Evolutionary conservation across 2,329 filamentous ascomycete genomes (phyloP).

Genomic region (Arthrobotrys entomopaga): DNA sequence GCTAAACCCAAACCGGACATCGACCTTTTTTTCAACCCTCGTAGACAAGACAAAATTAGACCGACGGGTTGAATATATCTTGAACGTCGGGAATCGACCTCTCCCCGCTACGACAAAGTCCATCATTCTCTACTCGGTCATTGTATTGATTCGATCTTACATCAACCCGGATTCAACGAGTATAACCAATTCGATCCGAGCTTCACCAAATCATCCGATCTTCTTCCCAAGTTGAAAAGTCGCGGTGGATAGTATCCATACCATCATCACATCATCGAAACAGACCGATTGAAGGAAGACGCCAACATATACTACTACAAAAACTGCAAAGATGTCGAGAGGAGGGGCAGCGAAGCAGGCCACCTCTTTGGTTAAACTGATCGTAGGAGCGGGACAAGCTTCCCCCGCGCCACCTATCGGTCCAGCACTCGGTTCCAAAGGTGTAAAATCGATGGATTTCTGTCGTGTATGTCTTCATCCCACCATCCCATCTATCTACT

Average conservation of each 20-base stretch:
- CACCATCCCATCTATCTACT: constrained; percentile 8
- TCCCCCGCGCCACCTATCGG: constrained; percentile 95
- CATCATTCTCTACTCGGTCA: too few relatives aligned
- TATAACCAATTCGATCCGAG: too few relatives aligned
- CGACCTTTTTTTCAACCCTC: too few relatives aligned
- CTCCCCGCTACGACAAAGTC: too few relatives aligned
- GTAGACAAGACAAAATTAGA: too few relatives aligned
- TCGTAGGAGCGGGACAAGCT: constrained; percentile 94
- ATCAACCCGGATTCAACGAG: too few relatives aligned
- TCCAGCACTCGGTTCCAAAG: constrained; percentile 94
- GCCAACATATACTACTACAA: too few relatives aligned
- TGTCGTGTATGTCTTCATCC: constrained; percentile 77
- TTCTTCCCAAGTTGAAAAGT: neutral
- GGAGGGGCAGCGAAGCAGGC: constrained; percentile 62
- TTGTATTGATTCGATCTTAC: too few relatives aligned
- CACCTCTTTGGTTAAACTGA: constrained; percentile 91
- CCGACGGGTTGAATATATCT: too few relatives aligned
- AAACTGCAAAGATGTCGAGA: constrained; percentile 38
- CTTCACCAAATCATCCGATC: too few relatives aligned
- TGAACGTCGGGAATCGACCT: too few relatives aligned
- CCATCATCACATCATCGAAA: neutral
- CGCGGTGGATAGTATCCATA: neutral
- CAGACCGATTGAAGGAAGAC: neutral
- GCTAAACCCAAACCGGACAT: too few relatives aligned
- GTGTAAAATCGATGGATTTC: constrained; percentile 99